phyloP scores from a whole-genome alignment of 768 basidiomycete species.

The Cyathus striatus region DNA sequence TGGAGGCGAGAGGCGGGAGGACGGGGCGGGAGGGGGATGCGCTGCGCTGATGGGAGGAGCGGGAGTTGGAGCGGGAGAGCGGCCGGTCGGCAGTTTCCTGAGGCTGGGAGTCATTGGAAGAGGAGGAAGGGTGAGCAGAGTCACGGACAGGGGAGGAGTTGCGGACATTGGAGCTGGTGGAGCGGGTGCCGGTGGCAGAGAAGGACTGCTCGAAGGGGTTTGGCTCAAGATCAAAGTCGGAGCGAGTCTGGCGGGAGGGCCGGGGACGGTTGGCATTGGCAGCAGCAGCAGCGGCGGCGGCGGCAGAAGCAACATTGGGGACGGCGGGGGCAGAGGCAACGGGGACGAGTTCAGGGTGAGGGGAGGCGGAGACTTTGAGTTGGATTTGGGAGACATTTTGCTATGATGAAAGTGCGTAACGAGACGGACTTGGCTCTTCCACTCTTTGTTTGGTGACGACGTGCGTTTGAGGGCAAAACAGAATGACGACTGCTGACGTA shows the following conservation, averaged over 20 bases:
- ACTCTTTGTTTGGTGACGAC: constrained; percentile 18
- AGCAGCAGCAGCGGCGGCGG: no score
- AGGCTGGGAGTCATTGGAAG: constrained; percentile 25
- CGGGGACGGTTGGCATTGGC: constrained; percentile 7
- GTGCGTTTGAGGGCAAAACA: constrained; percentile 27
- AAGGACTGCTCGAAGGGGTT: constrained; percentile 98
- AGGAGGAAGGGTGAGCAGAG: constrained; percentile 17
- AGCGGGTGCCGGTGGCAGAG: constrained; percentile 38
- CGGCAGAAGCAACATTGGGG: constrained; percentile 2
- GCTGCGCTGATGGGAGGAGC: constrained; percentile 27
- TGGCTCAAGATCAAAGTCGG: constrained; percentile 73
- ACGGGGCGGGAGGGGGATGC: constrained; percentile 58
- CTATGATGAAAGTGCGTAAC: constrained; percentile 9
- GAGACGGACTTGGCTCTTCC: no score
- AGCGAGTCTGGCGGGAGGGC: constrained; percentile 44
- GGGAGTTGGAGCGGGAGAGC: constrained; percentile 19
- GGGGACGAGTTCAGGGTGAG: constrained; percentile 9
- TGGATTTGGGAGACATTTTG: constrained; percentile 36
- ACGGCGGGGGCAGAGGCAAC: constrained; percentile 3
- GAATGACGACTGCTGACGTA: constrained; percentile 51
- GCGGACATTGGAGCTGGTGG: constrained; percentile 47
- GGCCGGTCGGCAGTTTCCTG: constrained; percentile 20
- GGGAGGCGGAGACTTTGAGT: constrained; percentile 21
- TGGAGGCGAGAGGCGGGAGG: constrained; percentile 76
- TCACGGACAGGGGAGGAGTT: constrained; percentile 22